Base-by-base conservation (phyloP, 768 basidiomycete species). In the Leccinum obscurum region DNA sequence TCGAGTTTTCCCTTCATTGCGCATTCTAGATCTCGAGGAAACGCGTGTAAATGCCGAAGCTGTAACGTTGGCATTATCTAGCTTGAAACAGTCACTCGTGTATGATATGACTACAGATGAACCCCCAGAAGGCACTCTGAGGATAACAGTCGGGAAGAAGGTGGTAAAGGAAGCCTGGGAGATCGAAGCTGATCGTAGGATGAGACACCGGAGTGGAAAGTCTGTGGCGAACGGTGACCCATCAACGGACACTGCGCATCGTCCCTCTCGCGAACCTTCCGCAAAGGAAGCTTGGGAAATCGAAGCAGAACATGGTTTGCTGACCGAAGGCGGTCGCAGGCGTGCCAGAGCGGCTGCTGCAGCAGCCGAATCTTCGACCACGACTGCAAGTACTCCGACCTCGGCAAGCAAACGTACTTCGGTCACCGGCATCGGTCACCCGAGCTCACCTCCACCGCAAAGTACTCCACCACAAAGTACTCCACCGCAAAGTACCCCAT, bases 111-210 rank as follows among this genome's bases (percentile, higher is more conserved):
- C 84, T 1, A 73, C 75, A 15, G 83, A 85, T 34, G 81, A 84
- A 46, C 83, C 84, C 8, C 77, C 78, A 3, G 76, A 77, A 41
- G 87, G 85, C 17, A 76, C 81, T 0, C 67, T 83, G 3, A 79
- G 81, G 52, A 76, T 93, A 20, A 76, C 85, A 17, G 78, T 91
- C 2, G 92, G 91, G 15, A 91, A 90, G 75, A 81, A 80, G 64
- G 76, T 90, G 26, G 67, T 89, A 58, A 85, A 85, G 68, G 92
- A 93, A 72, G 72, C 82, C 34, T 93, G 92, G 92, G 92, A 93
- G 69, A 63, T 93, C 13, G 90, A 90, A 68, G 77, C 85, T 17
- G 91, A 93, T 66, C 75, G 78, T 53, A 78, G 81, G 51, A 66
- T 77, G 4, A 83, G 80, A 57, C 71, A 70, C n/a, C 78, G 78